Conservation (phyloP, 2,329 filamentous ascomycete genomes). For the Trichophaea hybrida region DNA sequence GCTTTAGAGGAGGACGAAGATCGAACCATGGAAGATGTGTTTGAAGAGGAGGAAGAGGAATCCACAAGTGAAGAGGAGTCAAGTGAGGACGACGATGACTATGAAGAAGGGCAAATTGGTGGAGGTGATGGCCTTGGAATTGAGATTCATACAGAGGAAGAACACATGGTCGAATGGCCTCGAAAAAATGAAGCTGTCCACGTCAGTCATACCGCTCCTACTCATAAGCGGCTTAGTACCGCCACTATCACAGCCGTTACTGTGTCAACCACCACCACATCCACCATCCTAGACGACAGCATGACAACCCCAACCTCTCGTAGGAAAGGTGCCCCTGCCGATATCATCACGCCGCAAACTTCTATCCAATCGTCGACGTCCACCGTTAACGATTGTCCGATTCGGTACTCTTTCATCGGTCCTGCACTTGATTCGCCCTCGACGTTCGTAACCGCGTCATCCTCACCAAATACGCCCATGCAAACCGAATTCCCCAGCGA, state of each 20-base stretch:
- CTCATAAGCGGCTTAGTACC: background rate
- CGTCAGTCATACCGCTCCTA: background rate
- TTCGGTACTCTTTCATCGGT: background rate
- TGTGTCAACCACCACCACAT: constrained; percentile 8
- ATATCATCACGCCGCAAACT: constrained; percentile 1
- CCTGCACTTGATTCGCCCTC: constrained; percentile 18
- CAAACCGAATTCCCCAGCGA: constrained; percentile 16
- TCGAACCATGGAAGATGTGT: constrained; percentile 68
- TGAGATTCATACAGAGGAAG: constrained; percentile 31
- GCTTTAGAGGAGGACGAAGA: constrained; percentile 40
- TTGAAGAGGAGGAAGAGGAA: constrained; percentile 54
- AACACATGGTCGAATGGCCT: background rate
- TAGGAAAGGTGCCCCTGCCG: background rate
- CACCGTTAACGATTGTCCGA: background rate
- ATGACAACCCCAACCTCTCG: background rate
- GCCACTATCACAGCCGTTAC: constrained; percentile 10
- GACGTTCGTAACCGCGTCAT: constrained; percentile 19
- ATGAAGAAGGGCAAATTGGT: constrained; percentile 27
- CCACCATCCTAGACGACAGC: background rate
- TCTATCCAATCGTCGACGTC: background rate
- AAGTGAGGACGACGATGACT: constrained; percentile 24
- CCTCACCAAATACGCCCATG: constrained; percentile 18
- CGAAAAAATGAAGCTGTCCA: background rate
- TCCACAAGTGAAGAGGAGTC: constrained; percentile 24
- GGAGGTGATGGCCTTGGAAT: constrained; percentile 32